These are phyloP conservation scores for Umbelopsis ramanniana DNA, from an alignment of 192 early-diverging fungal species.

Conservation along the genomic window DNA sequence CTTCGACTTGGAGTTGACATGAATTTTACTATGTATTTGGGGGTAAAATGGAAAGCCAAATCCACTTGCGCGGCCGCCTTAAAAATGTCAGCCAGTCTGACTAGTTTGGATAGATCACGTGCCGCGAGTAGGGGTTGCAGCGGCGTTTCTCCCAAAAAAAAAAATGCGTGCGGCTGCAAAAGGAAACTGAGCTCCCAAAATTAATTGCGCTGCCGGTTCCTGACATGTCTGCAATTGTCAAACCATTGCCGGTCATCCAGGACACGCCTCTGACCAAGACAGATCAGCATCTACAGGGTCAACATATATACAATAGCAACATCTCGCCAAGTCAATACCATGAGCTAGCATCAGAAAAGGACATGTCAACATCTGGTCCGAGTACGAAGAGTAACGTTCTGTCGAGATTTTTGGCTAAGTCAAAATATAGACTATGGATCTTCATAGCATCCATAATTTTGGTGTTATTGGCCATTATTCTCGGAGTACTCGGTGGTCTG, in stretches of 20 bases:
- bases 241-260: not conserved
- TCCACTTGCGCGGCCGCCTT: not conserved
- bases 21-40: not conserved
- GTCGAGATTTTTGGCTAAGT: not conserved
- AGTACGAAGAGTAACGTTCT: not conserved
- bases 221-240: conserved; percentile 6
- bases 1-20: conserved; percentile 96
- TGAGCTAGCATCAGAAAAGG: not conserved
- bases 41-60: not conserved
- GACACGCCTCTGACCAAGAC: not conserved
- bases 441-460: conserved; percentile 4
- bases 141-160: not conserved
- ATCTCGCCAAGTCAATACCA: not conserved
- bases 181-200: not conserved
- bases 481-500: conserved; percentile 5
- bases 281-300: conserved; percentile 3
- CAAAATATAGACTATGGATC: conserved; percentile 8
- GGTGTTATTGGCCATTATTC: not conserved
- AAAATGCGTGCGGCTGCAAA: not conserved
- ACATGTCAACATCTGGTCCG: not conserved
- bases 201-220: not conserved
- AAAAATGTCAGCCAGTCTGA: not conserved
- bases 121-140: not conserved
- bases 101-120: not conserved
- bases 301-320: not conserved